Evolutionary conservation across 768 basidiomycete genomes (phyloP).

Genomic region (Leccinellum luteum): DNA sequence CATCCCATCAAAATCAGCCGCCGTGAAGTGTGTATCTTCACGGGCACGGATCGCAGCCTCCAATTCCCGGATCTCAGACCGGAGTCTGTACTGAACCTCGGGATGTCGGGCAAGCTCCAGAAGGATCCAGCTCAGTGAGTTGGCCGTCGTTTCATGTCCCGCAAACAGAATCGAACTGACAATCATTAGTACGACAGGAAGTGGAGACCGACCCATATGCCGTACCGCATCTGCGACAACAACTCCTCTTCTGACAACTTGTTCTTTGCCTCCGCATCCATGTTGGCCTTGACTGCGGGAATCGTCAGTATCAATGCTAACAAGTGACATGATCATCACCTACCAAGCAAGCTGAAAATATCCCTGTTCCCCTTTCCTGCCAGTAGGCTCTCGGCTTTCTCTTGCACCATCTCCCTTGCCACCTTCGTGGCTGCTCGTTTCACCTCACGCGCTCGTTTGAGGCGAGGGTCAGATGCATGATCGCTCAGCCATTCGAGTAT

Average conservation of each 20-base stretch:
- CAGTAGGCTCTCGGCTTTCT: constrained; percentile 13
- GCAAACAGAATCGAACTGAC: constrained; percentile 47
- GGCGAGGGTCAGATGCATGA: constrained; percentile 20
- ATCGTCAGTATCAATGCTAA: background rate
- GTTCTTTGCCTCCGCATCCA: constrained; percentile 23
- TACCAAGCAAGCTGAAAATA: constrained; percentile 39
- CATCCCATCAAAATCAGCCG: constrained; percentile 51
- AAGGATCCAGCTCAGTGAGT: constrained; percentile 57
- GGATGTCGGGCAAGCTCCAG: constrained; percentile 60
- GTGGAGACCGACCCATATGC: background rate
- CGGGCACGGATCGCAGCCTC: constrained; percentile 10
- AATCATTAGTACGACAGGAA: background rate
- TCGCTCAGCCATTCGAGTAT: constrained; percentile 35
- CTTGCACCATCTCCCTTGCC: constrained; percentile 15
- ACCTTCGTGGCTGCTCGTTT: constrained; percentile 1
- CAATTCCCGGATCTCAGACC: constrained; percentile 29
- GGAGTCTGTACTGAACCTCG: constrained; percentile 56
- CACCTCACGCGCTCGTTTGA: constrained; percentile 14
- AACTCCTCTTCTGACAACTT: constrained; percentile 21
- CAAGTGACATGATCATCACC: background rate
- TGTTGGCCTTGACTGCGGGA: constrained; percentile 26
- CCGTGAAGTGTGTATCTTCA: constrained; percentile 8
- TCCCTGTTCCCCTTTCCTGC: constrained; percentile 16
- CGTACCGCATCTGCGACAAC: constrained; percentile 20
- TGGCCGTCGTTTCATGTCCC: constrained; percentile 63